A percentile compares a stretch with the other conserved stretches of the same genome.
These are phyloP conservation scores for Tuber magnatum DNA, from an alignment of 495 filamentous ascomycete species.

Conservation along the genomic window DNA sequence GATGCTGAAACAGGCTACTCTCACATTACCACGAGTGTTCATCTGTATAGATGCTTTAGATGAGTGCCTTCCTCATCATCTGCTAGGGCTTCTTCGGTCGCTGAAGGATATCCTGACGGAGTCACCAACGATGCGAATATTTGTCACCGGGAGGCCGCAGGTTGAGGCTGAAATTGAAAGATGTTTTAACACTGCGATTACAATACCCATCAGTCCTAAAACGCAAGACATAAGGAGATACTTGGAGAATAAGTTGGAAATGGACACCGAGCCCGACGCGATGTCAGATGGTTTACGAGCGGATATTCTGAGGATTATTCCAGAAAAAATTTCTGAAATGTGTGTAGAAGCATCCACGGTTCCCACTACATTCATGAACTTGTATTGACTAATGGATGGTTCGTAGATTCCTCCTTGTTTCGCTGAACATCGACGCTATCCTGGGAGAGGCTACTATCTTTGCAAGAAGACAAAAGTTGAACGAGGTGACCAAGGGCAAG, in stretches of 20 bases:
- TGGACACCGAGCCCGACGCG: not conserved
- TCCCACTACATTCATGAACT: not conserved
- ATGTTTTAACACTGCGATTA: not conserved
- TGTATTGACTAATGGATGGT: not conserved
- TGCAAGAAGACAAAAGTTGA: not conserved
- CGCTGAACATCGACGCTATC: not conserved
- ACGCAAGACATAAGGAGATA: not conserved
- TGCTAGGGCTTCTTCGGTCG: not conserved
- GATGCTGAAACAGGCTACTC: not conserved
- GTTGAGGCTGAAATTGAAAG: not conserved
- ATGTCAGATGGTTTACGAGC: not conserved
- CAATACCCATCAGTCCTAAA: not conserved
- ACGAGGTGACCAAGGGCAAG: not conserved
- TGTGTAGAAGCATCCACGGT: not conserved
- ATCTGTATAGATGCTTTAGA: not conserved
- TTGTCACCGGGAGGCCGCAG: not conserved
- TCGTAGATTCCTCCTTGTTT: not conserved
- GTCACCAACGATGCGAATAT: not conserved
- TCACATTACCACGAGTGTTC: not conserved
- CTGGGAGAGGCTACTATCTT: not conserved
- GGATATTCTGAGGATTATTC: not conserved
- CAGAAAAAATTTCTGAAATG: not conserved
- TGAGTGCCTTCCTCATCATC: not conserved
- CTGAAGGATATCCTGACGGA: not conserved
- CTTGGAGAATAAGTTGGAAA: not conserved